These are phyloP conservation scores for Phalaenopsis equestris DNA, from an alignment of 106 monocot species.

Conservation along the genomic window DNA sequence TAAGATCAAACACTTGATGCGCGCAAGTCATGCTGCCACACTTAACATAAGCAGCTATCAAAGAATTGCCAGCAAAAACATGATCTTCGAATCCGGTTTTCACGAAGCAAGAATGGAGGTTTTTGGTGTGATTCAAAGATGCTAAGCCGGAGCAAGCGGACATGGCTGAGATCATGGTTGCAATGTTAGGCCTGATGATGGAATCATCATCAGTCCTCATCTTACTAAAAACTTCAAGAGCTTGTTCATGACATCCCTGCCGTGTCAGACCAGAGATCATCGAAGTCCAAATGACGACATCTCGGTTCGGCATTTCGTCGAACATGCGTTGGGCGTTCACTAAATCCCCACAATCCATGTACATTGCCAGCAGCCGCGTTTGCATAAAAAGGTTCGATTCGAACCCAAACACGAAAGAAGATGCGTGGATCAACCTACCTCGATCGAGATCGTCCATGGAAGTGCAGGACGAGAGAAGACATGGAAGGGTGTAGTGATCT, in stretches of 20 bases:
- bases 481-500: slow-evolving; percentile 52
- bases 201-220: slow-evolving; percentile 19
- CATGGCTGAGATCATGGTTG: slow-evolving; percentile 34
- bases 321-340: slow-evolving; percentile 18
- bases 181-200: slow-evolving; percentile 29
- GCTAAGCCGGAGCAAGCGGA: slow-evolving; percentile 37
- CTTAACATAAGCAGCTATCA: slow-evolving; percentile 55
- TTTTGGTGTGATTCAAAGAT: slow-evolving; percentile 26
- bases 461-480: slow-evolving; percentile 35
- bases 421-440: slow-evolving; percentile 32
- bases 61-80: slow-evolving; percentile 37
- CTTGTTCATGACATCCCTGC: slow-evolving; percentile 14
- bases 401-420: slow-evolving; percentile 24
- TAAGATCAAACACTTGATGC: slow-evolving; percentile 26
- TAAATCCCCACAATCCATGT: slow-evolving; percentile 20
- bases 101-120: slow-evolving; percentile 36
- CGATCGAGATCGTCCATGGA: neutral
- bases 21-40: slow-evolving; percentile 35
- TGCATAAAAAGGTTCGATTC: slow-evolving; percentile 31
- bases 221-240: slow-evolving; percentile 32
- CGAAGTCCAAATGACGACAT: slow-evolving; percentile 50
- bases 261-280: slow-evolving; percentile 32
- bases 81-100: slow-evolving; percentile 34
- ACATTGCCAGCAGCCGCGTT: slow-evolving; percentile 32
- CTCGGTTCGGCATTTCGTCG: slow-evolving; percentile 24